These are phyloP conservation scores for Naganishia albida DNA, from an alignment of 1,284 basidiomycete genomes.

Conservation along the genomic window DNA sequence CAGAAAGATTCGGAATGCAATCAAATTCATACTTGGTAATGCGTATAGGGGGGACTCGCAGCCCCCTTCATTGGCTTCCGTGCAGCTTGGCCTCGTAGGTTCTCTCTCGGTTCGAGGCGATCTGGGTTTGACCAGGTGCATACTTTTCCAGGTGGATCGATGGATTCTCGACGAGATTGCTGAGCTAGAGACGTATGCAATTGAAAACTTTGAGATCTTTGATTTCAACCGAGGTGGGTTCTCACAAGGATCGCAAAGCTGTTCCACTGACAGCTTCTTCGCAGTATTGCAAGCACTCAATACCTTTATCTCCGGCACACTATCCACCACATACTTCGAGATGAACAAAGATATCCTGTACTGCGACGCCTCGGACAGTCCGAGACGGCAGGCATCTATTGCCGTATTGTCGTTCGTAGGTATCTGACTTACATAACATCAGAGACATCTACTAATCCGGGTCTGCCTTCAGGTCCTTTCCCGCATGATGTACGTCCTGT, in stretches of 20 bases:
- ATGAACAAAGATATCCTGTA: conserved; percentile 90
- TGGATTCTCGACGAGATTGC: conserved; percentile 85
- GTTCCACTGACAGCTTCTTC: conserved; percentile 35
- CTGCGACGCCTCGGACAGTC: conserved; percentile 62
- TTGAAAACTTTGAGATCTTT: conserved; percentile 70
- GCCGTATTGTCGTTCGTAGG: conserved; percentile 72
- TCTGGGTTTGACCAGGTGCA: conserved; percentile 10
- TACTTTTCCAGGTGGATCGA: conserved; percentile 65
- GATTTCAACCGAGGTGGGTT: conserved; percentile 79
- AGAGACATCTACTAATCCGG: neutral
- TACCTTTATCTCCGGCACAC: conserved; percentile 55
- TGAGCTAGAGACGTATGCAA: conserved; percentile 66
- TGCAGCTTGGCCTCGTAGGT: conserved; percentile 66
- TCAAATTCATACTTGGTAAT: conserved; percentile 87
- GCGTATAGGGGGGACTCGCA: conserved; percentile 55
- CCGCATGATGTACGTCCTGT: conserved; percentile 71
- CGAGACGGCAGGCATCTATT: conserved; percentile 65
- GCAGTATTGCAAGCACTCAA: conserved; percentile 55
- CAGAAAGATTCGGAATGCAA: conserved; percentile 83
- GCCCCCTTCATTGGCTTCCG: conserved; percentile 26
- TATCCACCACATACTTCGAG: conserved; percentile 77
- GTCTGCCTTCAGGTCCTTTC: conserved; percentile 62
- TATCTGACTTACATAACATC: neutral
- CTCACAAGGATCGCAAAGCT: neutral
- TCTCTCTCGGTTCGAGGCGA: neutral